Conservation (phyloP, 441 rosid genomes). For the Syzygium malaccense region DNA sequence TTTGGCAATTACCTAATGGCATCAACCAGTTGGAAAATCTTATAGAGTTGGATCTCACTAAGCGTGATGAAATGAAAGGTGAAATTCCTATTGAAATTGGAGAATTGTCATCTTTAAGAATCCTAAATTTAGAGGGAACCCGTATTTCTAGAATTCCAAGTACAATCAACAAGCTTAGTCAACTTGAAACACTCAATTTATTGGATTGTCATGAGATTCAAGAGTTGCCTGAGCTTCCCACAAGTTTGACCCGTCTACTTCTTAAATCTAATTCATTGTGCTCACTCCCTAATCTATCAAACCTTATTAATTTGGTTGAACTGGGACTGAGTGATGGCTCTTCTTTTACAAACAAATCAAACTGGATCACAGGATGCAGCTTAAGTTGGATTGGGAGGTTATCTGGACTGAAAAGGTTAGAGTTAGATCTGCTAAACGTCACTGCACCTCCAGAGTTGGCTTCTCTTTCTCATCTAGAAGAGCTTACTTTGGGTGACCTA, state of each 20-base stretch:
- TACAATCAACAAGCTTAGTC: background rate
- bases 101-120: too few relatives aligned
- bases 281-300: background rate
- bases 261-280: background rate
- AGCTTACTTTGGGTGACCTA: background rate
- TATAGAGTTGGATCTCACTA: too few relatives aligned
- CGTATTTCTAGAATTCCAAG: background rate
- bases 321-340: background rate
- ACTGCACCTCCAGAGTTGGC: background rate
- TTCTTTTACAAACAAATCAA: too few relatives aligned
- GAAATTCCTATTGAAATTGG: background rate
- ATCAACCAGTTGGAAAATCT: background rate
- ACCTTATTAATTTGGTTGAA: background rate
- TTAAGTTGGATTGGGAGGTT: background rate
- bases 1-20: background rate
- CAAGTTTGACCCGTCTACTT: background rate
- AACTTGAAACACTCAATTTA: background rate
- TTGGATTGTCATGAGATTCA: background rate
- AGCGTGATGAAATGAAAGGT: background rate
- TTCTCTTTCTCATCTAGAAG: background rate
- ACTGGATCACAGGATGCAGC: accelerated
- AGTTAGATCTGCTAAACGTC: background rate
- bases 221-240: background rate
- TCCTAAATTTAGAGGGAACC: background rate
- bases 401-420: too few relatives aligned